Percentiles rank a stretch among this genome's conserved stretches.
phyloP scores from a whole-genome alignment of 495 filamentous ascomycete genomes.

The Lineolata rhizophorae region DNA sequence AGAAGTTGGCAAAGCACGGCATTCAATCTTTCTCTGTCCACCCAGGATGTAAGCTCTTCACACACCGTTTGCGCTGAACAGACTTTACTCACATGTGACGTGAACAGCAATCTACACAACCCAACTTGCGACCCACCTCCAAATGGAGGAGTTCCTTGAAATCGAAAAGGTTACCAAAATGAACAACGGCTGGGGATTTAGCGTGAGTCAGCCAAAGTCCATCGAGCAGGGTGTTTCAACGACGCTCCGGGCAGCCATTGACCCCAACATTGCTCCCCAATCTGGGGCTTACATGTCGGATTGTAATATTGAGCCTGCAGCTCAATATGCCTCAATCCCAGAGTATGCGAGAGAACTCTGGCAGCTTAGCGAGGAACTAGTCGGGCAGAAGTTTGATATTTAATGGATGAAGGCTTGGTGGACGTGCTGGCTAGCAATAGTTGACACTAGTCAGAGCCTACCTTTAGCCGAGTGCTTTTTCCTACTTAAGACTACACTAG shows the following conservation, averaged over 20 bases:
- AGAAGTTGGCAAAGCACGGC: not conserved
- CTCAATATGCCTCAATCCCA: not conserved
- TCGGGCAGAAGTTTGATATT: conserved; percentile 1
- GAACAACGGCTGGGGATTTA: not conserved
- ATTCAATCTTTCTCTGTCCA: not conserved
- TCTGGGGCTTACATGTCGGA: not conserved
- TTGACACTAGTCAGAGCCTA: too few species aligned
- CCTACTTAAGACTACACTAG: too few species aligned
- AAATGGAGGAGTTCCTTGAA: not conserved
- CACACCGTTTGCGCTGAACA: too few species aligned
- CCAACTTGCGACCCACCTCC: not conserved
- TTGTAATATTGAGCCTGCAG: not conserved
- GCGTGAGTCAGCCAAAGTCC: not conserved
- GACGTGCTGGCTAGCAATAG: too few species aligned
- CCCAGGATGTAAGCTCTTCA: not conserved
- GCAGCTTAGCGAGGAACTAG: not conserved
- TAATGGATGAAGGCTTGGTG: too few species aligned
- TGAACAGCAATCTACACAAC: not conserved
- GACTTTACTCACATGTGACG: too few species aligned
- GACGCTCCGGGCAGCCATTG: not conserved
- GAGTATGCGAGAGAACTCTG: not conserved
- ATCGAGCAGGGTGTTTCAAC: not conserved
- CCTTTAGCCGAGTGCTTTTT: too few species aligned
- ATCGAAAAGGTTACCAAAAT: not conserved
- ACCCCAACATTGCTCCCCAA: not conserved